A percentile compares a stretch with the other conserved stretches of the same genome.
These are phyloP conservation scores for Boletus pseudo-olivaceus DNA, from an alignment of 768 basidiomycete genomes.

Conservation along the genomic window DNA sequence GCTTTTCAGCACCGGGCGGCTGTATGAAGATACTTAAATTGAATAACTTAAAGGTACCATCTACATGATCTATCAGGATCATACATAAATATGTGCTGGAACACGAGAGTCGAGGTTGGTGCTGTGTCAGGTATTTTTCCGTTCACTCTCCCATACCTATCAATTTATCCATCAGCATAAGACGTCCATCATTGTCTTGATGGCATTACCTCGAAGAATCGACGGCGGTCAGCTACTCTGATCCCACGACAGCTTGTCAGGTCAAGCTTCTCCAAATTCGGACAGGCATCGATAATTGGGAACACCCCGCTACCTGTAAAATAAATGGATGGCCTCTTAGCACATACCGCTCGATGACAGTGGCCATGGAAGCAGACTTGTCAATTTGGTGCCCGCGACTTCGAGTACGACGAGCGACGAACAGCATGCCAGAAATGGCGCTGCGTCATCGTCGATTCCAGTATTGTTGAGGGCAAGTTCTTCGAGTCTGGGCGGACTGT, in stretches of 20 bases:
- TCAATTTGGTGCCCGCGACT: slow-evolving; percentile 56
- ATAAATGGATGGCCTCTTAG: not conserved
- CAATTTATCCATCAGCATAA: not conserved
- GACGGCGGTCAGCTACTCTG: slow-evolving; percentile 52
- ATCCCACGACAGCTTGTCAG: slow-evolving; percentile 68
- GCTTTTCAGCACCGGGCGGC: too few relatives aligned
- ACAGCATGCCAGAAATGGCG: slow-evolving; percentile 52
- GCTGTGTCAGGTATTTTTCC: slow-evolving; percentile 1
- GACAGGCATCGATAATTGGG: slow-evolving; percentile 55
- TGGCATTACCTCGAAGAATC: slow-evolving; percentile 55
- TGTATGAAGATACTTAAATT: too few relatives aligned
- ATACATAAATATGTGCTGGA: not conserved
- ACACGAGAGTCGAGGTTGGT: not conserved
- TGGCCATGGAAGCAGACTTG: slow-evolving; percentile 38
- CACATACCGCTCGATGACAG: not conserved
- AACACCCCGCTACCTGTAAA: slow-evolving; percentile 51
- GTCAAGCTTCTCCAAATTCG: slow-evolving; percentile 49
- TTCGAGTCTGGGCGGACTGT: slow-evolving; percentile 38
- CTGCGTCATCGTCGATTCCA: slow-evolving; percentile 54
- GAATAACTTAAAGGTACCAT: not conserved
- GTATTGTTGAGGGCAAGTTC: slow-evolving; percentile 59
- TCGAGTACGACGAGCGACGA: slow-evolving; percentile 44
- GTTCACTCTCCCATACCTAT: slow-evolving; percentile 28
- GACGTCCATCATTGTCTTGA: slow-evolving; percentile 6
- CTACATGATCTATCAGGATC: not conserved